These are phyloP conservation scores for Penicillium sp. DNA, from an alignment of 2,329 filamentous ascomycete genomes.

Conservation along the genomic window DNA sequence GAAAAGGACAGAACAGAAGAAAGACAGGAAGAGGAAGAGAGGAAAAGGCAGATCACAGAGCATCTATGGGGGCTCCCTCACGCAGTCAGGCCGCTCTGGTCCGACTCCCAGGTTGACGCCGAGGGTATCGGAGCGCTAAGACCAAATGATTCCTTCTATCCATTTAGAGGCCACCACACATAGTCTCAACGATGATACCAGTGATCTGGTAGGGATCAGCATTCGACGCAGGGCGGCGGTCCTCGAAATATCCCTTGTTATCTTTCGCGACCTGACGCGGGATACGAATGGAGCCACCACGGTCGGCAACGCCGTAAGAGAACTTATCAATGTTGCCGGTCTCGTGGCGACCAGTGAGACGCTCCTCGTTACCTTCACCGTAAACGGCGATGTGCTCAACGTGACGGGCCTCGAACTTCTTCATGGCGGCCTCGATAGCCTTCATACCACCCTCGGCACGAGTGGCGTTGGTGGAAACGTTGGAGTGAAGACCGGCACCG, in stretches of 20 bases:
- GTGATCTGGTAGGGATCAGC: conserved; percentile 83
- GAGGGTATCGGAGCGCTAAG: conserved; percentile 43
- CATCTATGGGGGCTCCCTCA: conserved; percentile 32
- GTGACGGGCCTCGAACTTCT: conserved; percentile 77
- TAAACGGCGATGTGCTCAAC: conserved; percentile 87
- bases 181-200: conserved; percentile 74
- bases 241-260: conserved; percentile 93
- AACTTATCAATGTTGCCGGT: conserved; percentile 92
- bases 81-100: conserved; percentile 36
- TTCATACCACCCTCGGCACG: conserved; percentile 92
- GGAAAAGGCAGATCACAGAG: conserved; percentile 16
- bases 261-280: conserved; percentile 80
- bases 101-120: conserved; percentile 38
- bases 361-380: conserved; percentile 91
- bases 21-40: conserved; percentile 5
- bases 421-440: conserved; percentile 80
- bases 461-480: conserved; percentile 89
- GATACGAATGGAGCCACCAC: conserved; percentile 90
- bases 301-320: conserved; percentile 91
- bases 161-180: conserved; percentile 44
- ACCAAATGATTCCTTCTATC: conserved; percentile 27
- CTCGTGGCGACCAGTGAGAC: conserved; percentile 91
- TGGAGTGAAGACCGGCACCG: conserved; percentile 87
- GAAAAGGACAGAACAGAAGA: conserved; percentile 18
- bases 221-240: conserved; percentile 78